A percentile compares a stretch with the other conserved stretches of the same genome.
phyloP scores from a whole-genome alignment of 768 basidiomycete species.

The Rhizopogon salebrosus region DNA sequence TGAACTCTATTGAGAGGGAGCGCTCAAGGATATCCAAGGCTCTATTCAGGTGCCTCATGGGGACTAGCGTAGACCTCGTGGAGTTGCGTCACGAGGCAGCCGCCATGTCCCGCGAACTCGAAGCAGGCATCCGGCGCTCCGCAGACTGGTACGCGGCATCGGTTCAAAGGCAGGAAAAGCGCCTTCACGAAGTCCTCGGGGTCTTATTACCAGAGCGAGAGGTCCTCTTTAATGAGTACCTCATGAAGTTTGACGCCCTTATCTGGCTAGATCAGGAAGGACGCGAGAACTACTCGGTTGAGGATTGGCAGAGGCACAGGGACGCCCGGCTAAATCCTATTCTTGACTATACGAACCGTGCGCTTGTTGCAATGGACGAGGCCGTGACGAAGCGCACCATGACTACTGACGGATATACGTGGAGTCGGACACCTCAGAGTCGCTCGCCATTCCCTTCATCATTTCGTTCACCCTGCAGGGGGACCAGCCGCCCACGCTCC shows the following conservation, averaged over 20 bases:
- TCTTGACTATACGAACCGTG: not conserved
- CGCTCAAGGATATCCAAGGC: not conserved
- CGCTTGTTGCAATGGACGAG: not conserved
- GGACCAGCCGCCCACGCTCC: not conserved
- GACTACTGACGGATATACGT: not conserved
- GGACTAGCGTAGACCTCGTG: slow-evolving; percentile 2
- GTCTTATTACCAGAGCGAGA: slow-evolving; percentile 11
- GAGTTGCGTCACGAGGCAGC: not conserved
- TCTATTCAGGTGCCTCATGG: not conserved
- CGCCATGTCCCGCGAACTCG: not conserved
- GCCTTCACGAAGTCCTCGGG: not conserved
- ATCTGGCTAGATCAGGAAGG: slow-evolving; percentile 12
- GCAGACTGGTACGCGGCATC: not conserved
- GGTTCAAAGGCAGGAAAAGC: not conserved
- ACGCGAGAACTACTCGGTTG: not conserved
- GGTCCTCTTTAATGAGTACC: slow-evolving; percentile 7
- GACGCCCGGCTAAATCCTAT: not conserved
- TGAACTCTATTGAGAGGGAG: not conserved
- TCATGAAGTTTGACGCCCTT: slow-evolving; percentile 13
- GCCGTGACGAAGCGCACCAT: not conserved
- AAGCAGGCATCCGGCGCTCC: not conserved
- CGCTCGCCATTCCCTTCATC: not conserved
- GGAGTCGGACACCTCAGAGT: not conserved
- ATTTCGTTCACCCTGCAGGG: too few species aligned
- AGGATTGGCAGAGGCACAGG: slow-evolving; percentile 5